Percentiles rank a stretch among this genome's conserved stretches.
phyloP scores from a whole-genome alignment of 352 stramenopile species.

The Lagenidium sp. region DNA sequence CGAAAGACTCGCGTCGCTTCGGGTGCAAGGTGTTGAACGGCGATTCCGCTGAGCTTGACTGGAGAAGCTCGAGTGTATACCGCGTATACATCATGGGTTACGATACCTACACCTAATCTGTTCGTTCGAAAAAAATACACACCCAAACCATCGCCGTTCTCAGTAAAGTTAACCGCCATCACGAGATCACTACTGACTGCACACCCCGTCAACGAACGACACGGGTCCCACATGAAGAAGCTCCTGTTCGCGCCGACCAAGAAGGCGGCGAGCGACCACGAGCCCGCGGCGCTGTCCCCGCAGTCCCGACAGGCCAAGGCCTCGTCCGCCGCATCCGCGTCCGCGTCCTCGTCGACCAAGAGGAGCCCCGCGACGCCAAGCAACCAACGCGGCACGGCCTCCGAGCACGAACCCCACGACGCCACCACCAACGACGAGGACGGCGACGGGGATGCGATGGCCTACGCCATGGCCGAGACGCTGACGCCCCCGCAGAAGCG shows the following conservation, averaged over 20 bases:
- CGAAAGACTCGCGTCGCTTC: too few species aligned
- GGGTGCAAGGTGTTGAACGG: too few species aligned
- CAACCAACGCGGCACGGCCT: constrained; percentile 4
- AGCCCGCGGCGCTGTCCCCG: too few species aligned
- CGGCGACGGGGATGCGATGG: constrained; percentile 2
- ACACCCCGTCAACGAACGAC: not conserved
- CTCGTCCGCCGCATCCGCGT: not conserved
- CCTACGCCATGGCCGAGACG: constrained; percentile 16
- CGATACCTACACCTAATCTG: too few species aligned
- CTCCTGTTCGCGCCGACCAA: constrained; percentile 2
- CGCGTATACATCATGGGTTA: too few species aligned
- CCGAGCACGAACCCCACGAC: not conserved
- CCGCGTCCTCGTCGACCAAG: not conserved
- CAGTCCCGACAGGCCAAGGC: too few species aligned
- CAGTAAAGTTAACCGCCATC: too few species aligned
- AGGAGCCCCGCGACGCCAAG: not conserved
- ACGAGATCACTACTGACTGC: too few species aligned
- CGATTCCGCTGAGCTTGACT: too few species aligned
- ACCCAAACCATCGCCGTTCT: too few species aligned
- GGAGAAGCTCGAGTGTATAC: too few species aligned
- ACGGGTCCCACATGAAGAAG: constrained; percentile 1
- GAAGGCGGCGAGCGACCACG: not conserved
- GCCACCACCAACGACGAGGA: constrained; percentile 6
- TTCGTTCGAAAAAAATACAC: too few species aligned
- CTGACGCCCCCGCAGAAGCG: constrained; percentile 53